phyloP scores from a whole-genome alignment of 116 monocot genomes.

The Dioscorea cayenensis region DNA sequence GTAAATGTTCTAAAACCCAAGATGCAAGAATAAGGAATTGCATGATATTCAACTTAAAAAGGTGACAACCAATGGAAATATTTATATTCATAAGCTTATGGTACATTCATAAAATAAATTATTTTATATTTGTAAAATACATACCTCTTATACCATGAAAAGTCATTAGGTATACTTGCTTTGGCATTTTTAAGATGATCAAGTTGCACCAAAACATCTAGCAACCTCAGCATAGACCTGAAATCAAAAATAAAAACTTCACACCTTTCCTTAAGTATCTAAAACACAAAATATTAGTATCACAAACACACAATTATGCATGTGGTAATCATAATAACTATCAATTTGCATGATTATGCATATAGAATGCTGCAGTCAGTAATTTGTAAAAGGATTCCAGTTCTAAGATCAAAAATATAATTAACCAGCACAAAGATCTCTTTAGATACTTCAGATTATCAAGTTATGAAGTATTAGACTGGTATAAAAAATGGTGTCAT shows the following conservation, averaged over 20 bases:
- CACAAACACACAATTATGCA: no score
- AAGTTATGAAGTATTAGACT: no score
- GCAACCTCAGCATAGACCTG: conserved; percentile 96
- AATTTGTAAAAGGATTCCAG: no score
- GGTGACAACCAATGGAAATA: neutral
- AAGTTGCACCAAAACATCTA: conserved; percentile 91
- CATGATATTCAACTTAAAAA: neutral
- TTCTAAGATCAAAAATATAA: no score
- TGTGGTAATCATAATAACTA: no score
- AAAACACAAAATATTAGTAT: neutral
- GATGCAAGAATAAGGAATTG: conserved; percentile 1
- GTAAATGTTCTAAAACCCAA: conserved; percentile 81
- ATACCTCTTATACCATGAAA: conserved; percentile 99
- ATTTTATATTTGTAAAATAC: neutral
- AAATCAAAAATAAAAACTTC: neutral
- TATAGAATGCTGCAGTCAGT: no score
- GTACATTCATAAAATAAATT: neutral
- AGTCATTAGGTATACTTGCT: conserved; percentile 99
- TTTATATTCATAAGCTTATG: neutral
- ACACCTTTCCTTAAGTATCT: conserved; percentile 2
- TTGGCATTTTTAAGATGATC: conserved; percentile 99
- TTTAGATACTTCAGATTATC: no score
- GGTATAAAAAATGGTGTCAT: no score
- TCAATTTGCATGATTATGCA: no score
- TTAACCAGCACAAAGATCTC: no score